A percentile compares a stretch with the other conserved stretches of the same genome.
These are phyloP conservation scores for Xerocomellus chrysenteron DNA, from an alignment of 768 basidiomycete species.

Conservation along the genomic window DNA sequence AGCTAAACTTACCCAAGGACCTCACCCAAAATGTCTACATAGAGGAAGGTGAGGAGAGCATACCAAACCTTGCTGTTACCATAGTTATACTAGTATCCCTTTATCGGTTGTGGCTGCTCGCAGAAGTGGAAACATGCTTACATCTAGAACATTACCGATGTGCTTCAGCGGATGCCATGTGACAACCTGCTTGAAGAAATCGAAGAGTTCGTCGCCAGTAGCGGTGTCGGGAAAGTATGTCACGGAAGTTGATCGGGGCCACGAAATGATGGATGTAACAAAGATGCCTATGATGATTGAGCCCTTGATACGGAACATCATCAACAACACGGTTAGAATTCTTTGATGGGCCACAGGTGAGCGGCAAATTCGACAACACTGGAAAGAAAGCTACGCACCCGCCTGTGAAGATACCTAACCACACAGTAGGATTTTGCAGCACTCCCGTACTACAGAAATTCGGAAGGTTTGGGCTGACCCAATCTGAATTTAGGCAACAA, in stretches of 20 bases:
- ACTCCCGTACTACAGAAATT: constrained; percentile 64
- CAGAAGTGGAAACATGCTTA: constrained; percentile 33
- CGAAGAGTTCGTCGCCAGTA: constrained; percentile 68
- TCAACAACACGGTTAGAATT: constrained; percentile 71
- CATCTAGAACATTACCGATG: constrained; percentile 67
- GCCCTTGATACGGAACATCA: constrained; percentile 84
- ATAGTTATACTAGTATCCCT: constrained; percentile 41
- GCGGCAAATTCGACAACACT: not conserved
- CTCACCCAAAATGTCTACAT: constrained; percentile 80
- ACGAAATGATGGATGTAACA: constrained; percentile 81
- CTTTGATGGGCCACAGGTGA: constrained; percentile 35
- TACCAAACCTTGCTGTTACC: constrained; percentile 81
- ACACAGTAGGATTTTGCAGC: constrained; percentile 73
- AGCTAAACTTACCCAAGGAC: not conserved
- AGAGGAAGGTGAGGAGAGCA: constrained; percentile 84
- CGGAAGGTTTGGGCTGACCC: constrained; percentile 43
- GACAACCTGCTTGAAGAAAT: constrained; percentile 84
- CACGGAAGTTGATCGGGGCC: constrained; percentile 80
- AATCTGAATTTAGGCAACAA: constrained; percentile 35
- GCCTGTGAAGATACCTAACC: constrained; percentile 85
- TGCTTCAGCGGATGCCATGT: constrained; percentile 63
- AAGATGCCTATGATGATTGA: constrained; percentile 83
- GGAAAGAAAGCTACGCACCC: constrained; percentile 48
- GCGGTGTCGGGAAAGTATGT: constrained; percentile 78
- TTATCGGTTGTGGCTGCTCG: constrained; percentile 3